Conservation (phyloP, 441 rosid species). For the Pelargonium hybrid region DNA sequence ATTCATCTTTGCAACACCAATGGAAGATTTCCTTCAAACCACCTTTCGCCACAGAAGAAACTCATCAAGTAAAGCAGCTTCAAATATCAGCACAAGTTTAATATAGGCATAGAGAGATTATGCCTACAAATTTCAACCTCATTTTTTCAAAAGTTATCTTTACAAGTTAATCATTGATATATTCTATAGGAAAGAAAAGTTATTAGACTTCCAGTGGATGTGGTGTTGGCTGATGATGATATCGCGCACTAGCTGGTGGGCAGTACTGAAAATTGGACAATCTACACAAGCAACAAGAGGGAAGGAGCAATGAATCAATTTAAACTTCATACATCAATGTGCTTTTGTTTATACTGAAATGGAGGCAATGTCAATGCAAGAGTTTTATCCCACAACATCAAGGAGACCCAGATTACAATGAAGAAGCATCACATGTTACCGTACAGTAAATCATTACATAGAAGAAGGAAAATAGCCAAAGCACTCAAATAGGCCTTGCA, state of each 20-base stretch:
- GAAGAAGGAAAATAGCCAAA: background rate
- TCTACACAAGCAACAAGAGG: constrained; percentile 26
- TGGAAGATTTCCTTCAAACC: constrained; percentile 50
- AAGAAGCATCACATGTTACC: background rate
- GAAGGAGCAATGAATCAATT: constrained; percentile 7
- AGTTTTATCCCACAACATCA: background rate
- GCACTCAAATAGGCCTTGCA: background rate
- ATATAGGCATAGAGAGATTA: constrained; percentile 38
- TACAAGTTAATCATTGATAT: background rate
- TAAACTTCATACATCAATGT: constrained; percentile 11
- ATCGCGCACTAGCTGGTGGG: constrained; percentile 69
- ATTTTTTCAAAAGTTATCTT: constrained; percentile 3
- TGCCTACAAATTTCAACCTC: background rate
- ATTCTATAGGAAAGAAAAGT: constrained; percentile 48
- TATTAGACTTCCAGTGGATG: constrained; percentile 62
- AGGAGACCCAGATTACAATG: background rate
- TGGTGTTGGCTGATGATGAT: constrained; percentile 51
- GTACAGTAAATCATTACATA: background rate
- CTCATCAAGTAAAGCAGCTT: constrained; percentile 28
- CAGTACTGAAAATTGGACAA: constrained; percentile 94
- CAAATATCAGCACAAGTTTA: constrained; percentile 47
- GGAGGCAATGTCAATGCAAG: no score
- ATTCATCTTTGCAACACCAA: constrained; percentile 70
- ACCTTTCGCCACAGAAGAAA: constrained; percentile 30
- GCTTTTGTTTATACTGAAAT: background rate